Base-by-base conservation (phyloP, 2,329 filamentous ascomycete genomes). In the Cercospora brassicicola region DNA sequence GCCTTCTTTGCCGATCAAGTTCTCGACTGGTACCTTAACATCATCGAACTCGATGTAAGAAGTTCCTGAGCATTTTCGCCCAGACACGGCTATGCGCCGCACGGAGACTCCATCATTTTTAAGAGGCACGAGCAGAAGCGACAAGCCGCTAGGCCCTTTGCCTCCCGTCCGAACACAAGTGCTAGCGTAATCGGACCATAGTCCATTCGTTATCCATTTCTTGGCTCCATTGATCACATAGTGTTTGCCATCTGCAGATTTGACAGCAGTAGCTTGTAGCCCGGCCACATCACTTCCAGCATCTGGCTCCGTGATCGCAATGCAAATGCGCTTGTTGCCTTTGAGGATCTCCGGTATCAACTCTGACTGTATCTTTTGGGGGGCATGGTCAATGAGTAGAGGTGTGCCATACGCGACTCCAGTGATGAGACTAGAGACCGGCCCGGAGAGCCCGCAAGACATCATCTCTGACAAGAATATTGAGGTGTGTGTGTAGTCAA, bases 141-240 rank as follows among this genome's bases (percentile, higher is more conserved):
- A 68, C 57, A 72, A 51, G 1, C 71, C 71, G 0, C 90, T 90
- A 0, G 78, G 74, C 0, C 87, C 82, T 0, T 64, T 62, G 1
- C 69, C 69, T 4, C 70, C 87, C 84, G 71, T 74, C 23, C 71
- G 33, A 1, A 92, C 90, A 0, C 90, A 90, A 88, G 91, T 91
- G 39, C 85, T 86, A 8, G 85, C 83, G 73, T 88, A 89, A 67
- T 91, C 87, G 4, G 86, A 83, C 89, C 88, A 91, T 64, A 91
- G 87, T 5, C 88, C 90, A 73, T 90, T 91, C 0, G 89, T 91
- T 75, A 91, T 91, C 90, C 90, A 93, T 80, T 93, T 93, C 84
- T 93, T 92, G 0, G 85, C 83, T 13, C 90, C 90, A 68, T 91
- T 92, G 56, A 93, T 80, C 53, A 92, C 84, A 75, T 90, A 93